Evolutionary conservation across 73 alveolate genomes (phyloP).

Genomic region (Uronychia binucleata): DNA sequence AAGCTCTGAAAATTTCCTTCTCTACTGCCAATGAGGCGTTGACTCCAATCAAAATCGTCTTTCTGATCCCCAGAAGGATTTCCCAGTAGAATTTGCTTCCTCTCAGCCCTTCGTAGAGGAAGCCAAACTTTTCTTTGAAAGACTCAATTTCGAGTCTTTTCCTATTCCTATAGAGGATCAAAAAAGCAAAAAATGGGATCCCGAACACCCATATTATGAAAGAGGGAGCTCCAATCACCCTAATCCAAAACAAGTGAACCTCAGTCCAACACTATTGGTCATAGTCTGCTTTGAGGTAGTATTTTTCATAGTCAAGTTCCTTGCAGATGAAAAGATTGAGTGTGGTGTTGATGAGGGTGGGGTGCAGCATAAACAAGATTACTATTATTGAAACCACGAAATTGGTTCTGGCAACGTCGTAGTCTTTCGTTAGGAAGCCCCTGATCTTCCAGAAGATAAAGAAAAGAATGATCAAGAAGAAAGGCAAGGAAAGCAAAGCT

Average conservation of each 20-base stretch:
- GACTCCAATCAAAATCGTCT: too few relatives aligned
- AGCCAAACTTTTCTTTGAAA: constrained; percentile 63
- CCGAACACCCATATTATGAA: constrained; percentile 69
- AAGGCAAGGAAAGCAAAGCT: constrained; percentile 38
- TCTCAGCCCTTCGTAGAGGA: constrained; percentile 67
- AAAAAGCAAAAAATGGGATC: constrained; percentile 52
- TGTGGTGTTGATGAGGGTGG: constrained; percentile 59
- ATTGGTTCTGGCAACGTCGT: too few relatives aligned
- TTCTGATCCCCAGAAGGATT: too few relatives aligned
- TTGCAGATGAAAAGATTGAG: constrained; percentile 53
- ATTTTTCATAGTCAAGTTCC: constrained; percentile 42
- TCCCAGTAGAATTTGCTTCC: constrained; percentile 69
- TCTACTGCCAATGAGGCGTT: too few relatives aligned
- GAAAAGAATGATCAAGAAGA: constrained; percentile 8
- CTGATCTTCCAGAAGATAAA: constrained; percentile 19
- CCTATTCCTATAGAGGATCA: constrained; percentile 29
- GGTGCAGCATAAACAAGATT: constrained; percentile 56
- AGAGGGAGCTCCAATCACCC: constrained; percentile 53
- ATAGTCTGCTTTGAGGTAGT: constrained; percentile 25
- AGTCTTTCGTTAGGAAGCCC: neutral
- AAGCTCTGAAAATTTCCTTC: too few relatives aligned
- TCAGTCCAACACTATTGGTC: constrained; percentile 57
- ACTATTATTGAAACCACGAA: constrained; percentile 48
- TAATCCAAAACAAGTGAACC: constrained; percentile 30
- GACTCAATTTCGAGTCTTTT: constrained; percentile 19